Evolutionary conservation across 371 early-diverging fungal genomes (phyloP), one percentile per base, ranked within the genome.

Genomic region (Mucor ambiguus): DNA sequence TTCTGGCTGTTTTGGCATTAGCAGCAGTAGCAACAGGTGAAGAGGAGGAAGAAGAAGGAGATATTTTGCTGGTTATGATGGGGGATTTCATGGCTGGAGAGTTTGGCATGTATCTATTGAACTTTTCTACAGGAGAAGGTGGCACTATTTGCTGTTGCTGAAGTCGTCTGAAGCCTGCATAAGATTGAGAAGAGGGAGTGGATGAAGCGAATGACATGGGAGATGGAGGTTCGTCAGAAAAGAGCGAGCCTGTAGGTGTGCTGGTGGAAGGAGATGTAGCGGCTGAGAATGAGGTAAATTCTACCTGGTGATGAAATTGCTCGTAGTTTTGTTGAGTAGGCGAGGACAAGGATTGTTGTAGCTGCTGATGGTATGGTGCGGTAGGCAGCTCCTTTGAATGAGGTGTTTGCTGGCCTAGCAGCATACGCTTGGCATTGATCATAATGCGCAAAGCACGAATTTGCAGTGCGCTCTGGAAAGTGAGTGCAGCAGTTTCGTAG

Each of bases 231-330:
- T 77, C 81, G 43, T 78, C 79, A 35, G 85, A 86, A 28, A 83
- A 86, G 81, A 56, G 73, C 64, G n/a, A 56, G 80, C 35, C 85
- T 81, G 12, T 66, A 81, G 67, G 83, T 80, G 69, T 46, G 83
- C 35, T 80, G 81, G 7, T 87, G 82, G 88, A 79, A 84, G 28
- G 77, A 77, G 72, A 86, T 85, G 86, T 79, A 77, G 14, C 55
- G 75, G 29, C 70, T 70, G 60, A 79, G 79, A 52, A 70, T 75
- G 70, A 29, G n/a, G 56, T 76, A 74, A 58, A 70, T 60, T 41
- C 80, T 71, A 43, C 61, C 29, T 30, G 48, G 24, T 30, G 33
- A 58, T 32, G 35, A 22, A 22, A 29, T 16, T 54, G 54, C 3
- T 54, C 54, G 14, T 54, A 11, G 5, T 29, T 60, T 28, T 61